phyloP scores from a whole-genome alignment of 495 filamentous ascomycete genomes.

The Copromyces sp. region DNA sequence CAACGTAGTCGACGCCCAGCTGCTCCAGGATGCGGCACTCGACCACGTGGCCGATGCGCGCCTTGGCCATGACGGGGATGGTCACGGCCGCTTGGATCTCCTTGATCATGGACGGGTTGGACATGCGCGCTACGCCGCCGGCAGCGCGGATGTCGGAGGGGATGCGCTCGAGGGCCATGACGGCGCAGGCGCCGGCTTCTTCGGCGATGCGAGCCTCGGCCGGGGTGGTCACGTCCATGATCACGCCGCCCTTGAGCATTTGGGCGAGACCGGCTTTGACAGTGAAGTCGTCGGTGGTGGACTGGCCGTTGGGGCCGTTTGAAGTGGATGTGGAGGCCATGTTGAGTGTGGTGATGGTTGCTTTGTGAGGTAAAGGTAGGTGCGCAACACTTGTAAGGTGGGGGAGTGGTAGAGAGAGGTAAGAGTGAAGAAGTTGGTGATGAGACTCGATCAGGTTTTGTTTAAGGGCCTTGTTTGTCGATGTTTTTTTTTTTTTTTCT shows the following conservation, averaged over 20 bases:
- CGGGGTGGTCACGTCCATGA: conserved; percentile 97
- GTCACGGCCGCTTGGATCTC: conserved; percentile 96
- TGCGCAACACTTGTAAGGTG: background rate
- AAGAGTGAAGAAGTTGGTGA: background rate
- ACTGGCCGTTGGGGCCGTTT: too few species aligned
- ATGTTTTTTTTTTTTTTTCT: background rate
- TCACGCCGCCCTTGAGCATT: conserved; percentile 98
- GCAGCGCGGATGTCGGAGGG: conserved; percentile 90
- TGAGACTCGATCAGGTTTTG: background rate
- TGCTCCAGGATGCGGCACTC: conserved; percentile 98
- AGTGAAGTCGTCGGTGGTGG: conserved; percentile 39
- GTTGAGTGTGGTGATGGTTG: background rate
- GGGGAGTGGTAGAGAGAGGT: background rate
- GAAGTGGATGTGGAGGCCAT: conserved; percentile 7
- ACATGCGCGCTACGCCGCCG: conserved; percentile 95
- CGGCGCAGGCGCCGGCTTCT: conserved; percentile 88
- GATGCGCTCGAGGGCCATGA: conserved; percentile 98
- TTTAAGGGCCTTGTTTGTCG: background rate
- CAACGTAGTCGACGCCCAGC: conserved; percentile 93
- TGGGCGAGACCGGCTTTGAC: conserved; percentile 91
- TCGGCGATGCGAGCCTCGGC: conserved; percentile 95
- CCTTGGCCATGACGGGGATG: conserved; percentile 99
- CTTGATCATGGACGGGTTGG: conserved; percentile 88
- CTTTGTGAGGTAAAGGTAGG: background rate
- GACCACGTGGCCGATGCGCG: conserved; percentile 93